Base-by-base conservation (phyloP, 1,284 basidiomycete species). In the Sanghuangporus weigelae region DNA sequence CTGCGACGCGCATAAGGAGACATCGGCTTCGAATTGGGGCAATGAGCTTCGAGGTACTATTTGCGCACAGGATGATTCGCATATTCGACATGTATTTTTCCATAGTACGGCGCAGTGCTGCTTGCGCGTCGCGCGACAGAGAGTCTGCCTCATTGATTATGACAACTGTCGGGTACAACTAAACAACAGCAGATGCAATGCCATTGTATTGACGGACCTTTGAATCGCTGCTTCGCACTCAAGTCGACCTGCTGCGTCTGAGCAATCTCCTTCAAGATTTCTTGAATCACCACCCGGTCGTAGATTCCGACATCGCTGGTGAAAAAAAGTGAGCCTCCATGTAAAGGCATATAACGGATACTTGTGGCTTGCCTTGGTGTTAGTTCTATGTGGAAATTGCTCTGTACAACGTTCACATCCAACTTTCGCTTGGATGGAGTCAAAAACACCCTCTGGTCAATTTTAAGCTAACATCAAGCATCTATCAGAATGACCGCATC, bases 71-170 rank as follows among this genome's bases (percentile, higher is more conserved):
- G 70, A 99, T 96, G 68, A 99, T 87, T 54, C 97, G 88, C 84
- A 99, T 85, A 74, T 98, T 99, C 56, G 87, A 88, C 92, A 98
- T 98, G 80, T 98, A 99, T 76, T 98, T 96, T 72, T 99, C 96
- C 96, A 99, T 99, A 2, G 96, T 99, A 64, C 97, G 84, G 71
- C 97, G 89, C 50, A 99, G 82, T 4, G 96, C 96, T 1, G 96
- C 95, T 79, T 99, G 96, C 0, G 96, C 96, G 77, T 99, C 96
- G 67, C 96, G 88, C 12, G 94, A 89, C 54, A 99, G 83, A 0
- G 92, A 88, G 75, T 99, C 96, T 0, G 96, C 97, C 76, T 98
- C 96, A 71, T 99, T 98, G 74, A 99, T 98, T 64, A 99, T 85
- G 53, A 99, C 96, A n/a, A 96, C 96, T 97, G 70, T 65, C 42